Conservation (phyloP, 352 stramenopile species). For the Pythium insidiosum region DNA sequence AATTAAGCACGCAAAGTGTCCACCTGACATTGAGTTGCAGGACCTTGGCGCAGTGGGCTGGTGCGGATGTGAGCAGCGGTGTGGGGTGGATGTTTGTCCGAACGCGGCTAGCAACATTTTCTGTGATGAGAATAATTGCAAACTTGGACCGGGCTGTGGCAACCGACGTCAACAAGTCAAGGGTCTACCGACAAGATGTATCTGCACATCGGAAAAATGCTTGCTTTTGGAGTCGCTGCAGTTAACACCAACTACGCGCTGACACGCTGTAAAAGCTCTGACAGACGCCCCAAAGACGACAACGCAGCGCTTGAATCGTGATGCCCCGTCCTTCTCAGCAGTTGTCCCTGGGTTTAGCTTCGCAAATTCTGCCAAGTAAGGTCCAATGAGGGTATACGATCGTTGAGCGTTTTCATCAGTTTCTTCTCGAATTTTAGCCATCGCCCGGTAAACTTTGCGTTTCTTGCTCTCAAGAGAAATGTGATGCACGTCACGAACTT, state of each 20-base stretch:
- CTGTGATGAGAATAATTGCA: slow-evolving; percentile 1
- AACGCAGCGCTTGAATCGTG: background rate
- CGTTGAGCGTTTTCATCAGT: background rate
- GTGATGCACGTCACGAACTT: background rate
- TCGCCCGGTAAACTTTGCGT: slow-evolving; percentile 5
- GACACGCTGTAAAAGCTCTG: background rate
- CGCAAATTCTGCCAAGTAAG: background rate
- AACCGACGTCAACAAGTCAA: too few relatives aligned
- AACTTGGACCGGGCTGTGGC: too few relatives aligned
- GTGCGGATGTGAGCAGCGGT: background rate
- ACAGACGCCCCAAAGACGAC: slow-evolving; percentile 4
- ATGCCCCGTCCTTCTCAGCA: background rate
- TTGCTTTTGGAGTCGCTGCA: slow-evolving; percentile 7
- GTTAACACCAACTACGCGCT: slow-evolving; percentile 2
- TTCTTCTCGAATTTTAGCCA: background rate
- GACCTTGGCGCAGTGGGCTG: background rate
- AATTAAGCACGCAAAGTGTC: background rate
- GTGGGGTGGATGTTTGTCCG: background rate
- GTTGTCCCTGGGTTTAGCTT: slow-evolving; percentile 1
- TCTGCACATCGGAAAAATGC: slow-evolving; percentile 3
- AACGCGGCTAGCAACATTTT: background rate
- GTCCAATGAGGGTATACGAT: slow-evolving; percentile 1
- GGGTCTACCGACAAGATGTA: slow-evolving; percentile 9
- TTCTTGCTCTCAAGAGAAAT: background rate
- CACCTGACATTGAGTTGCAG: background rate